Base-by-base conservation (phyloP, 2,329 filamentous ascomycete genomes). In the Fusarium globosum region DNA sequence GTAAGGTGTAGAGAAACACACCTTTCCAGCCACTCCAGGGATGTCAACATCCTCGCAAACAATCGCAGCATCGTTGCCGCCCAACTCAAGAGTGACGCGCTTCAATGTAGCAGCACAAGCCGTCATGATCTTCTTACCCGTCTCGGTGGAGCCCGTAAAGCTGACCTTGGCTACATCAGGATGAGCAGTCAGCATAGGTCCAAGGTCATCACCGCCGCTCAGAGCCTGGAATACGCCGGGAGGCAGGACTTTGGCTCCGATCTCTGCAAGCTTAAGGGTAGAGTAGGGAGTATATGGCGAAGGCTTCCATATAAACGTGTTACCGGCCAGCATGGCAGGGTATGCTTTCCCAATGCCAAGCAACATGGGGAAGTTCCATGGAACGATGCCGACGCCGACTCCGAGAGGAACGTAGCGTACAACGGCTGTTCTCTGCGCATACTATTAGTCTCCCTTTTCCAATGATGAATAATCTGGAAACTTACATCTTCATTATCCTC, bases 221-320 rank as follows among this genome's bases (percentile, higher is more conserved):
- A 92, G 80, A 2, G 84, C 87, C 76, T 92, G 90, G 13, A 92
- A 78, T 26, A 93, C 88, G 43, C 90, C 91, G 0, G 88, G 87
- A 2, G 90, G 89, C 74, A 92, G 88, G 79, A 91, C 80, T 36
- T 85, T 79, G 65, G 87, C 83, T 4, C 84, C 88, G 9, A 92
- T 79, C 79, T 92, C 89, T 18, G 84, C 86, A 16, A 90, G 75
- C 80, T 92, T 92, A 55, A 92, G 81, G 5, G 83, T 82, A 2
- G 84, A 85, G 81, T 90, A 91, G 0, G 89, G 89, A 0, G 89
- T 86, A 78, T 86, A 90, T 0, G 87, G 87, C 0, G 87, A 90
- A 0, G 88, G 87, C 80, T 90, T 90, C 76, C 88, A 80, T 68
- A 90, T 88, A 55, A 90, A 79, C 10, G 81, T 79, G 76, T 89